Percentiles rank a stretch among this genome's conserved stretches.
These are phyloP conservation scores for Excoecaria agallocha DNA, from an alignment of 345 rosid species.

Conservation along the genomic window DNA sequence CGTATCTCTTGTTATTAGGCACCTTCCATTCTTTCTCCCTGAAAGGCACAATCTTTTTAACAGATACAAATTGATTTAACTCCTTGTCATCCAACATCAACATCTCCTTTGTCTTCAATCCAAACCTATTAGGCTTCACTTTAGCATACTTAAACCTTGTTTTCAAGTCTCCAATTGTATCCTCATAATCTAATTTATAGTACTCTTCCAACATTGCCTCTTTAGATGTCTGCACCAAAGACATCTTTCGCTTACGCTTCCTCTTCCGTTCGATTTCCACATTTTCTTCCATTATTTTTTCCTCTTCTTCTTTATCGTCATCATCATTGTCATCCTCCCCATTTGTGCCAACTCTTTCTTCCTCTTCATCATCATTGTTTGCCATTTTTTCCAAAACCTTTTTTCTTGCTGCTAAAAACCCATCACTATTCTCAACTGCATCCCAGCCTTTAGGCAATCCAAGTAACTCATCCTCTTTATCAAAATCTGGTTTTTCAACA, in stretches of 20 bases:
- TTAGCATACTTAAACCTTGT: slow-evolving; percentile 88
- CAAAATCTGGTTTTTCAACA: slow-evolving; percentile 73
- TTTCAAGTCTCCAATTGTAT: slow-evolving; percentile 73
- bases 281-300: slow-evolving; percentile 18
- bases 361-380: slow-evolving; percentile 22
- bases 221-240: slow-evolving; percentile 57
- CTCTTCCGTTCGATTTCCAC: slow-evolving; percentile 55
- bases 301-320: slow-evolving; percentile 11
- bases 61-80: slow-evolving; percentile 77
- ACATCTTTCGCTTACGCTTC: slow-evolving; percentile 67
- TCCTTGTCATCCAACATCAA: slow-evolving; percentile 61
- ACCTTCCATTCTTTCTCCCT: slow-evolving; percentile 79
- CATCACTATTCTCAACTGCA: slow-evolving; percentile 47
- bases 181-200: slow-evolving; percentile 91
- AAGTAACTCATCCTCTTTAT: slow-evolving; percentile 79
- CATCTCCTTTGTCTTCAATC: slow-evolving; percentile 58
- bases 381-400: slow-evolving; percentile 43
- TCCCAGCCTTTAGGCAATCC: slow-evolving; percentile 79
- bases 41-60: slow-evolving; percentile 82
- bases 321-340: slow-evolving; percentile 25
- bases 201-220: slow-evolving; percentile 86
- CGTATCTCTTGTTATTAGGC: slow-evolving; percentile 41
- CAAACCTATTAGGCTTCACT: slow-evolving; percentile 60
- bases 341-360: slow-evolving; percentile 7
- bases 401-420: slow-evolving; percentile 64